These are phyloP conservation scores for Schoenoplectus tabernaemontani DNA, from an alignment of 202 grass and related monocot genomes.

Conservation along the genomic window DNA sequence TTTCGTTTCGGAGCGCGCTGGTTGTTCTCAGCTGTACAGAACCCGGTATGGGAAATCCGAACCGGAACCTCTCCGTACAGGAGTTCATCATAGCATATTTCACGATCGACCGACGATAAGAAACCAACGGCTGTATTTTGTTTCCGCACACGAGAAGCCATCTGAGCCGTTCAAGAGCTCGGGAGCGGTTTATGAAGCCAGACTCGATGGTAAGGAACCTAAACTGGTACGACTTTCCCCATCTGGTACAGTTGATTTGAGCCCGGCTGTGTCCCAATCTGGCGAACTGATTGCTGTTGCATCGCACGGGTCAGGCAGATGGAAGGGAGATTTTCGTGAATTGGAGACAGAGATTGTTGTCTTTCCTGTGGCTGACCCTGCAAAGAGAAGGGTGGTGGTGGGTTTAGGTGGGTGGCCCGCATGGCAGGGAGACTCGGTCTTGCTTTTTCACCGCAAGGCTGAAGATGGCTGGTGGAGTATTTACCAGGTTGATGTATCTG, in stretches of 20 bases:
- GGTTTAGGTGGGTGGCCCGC: conserved; percentile 57
- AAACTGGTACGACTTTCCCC: conserved; percentile 36
- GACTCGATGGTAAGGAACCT: not conserved
- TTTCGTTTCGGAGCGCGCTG: conserved; percentile 75
- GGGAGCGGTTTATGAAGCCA: conserved; percentile 57
- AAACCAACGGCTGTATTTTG: conserved; percentile 38
- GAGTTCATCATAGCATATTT: conserved; percentile 51
- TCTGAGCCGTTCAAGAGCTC: conserved; percentile 50
- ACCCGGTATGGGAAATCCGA: not conserved
- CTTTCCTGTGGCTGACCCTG: conserved; percentile 40
- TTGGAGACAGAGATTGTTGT: conserved; percentile 68
- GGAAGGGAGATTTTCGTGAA: conserved; percentile 71
- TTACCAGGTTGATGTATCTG: conserved; percentile 40
- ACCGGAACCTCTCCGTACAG: conserved; percentile 33
- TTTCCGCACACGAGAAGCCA: conserved; percentile 61
- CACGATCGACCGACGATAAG: conserved; percentile 67
- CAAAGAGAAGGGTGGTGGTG: conserved; percentile 35
- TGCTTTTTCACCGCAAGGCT: conserved; percentile 76
- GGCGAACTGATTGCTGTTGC: conserved; percentile 63
- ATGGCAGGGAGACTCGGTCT: conserved; percentile 45
- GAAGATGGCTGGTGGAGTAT: conserved; percentile 96
- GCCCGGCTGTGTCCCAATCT: conserved; percentile 53
- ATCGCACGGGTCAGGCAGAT: conserved; percentile 50
- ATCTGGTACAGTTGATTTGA: conserved; percentile 56
- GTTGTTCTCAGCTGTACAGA: conserved; percentile 38